Base-by-base conservation (phyloP, 23 red algal genomes). In the Gracilaria caudata region DNA sequence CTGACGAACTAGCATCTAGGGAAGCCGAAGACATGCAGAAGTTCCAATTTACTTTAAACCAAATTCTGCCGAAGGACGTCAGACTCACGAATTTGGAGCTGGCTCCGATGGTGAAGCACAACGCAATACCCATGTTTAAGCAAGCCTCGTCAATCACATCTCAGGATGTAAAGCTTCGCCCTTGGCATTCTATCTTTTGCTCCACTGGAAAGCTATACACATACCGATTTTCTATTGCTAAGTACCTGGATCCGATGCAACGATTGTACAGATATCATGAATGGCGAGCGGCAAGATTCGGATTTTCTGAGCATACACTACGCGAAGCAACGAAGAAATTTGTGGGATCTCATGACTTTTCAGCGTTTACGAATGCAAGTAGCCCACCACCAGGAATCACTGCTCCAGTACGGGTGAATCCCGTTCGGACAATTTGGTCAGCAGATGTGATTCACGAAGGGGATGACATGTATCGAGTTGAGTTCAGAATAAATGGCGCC, bases 281-380 rank as follows among this genome's bases (percentile, higher is more conserved):
- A 29, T 94, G 88, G 74, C 73, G 87, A 26, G 71, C 47, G 32
- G 74, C 73, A 44, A 70, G 23, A 40, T 81, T 74, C 26, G 87
- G 77, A 4, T 91, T 91, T 77, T 81, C 61, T 20, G 85, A 90
- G 56, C 26, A 82, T 13, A 26, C 13, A 2, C 29, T 95, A 26
- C 55, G 78, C 2, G 85, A 68, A 29, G 78, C 86, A 41, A 43
- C 90, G 16, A 58, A n/a, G 14, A 76, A 66, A 61, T 95, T 95
- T 51, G 45, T 94, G 6, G 97, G 97, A 19, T 90, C 88, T n/a
- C 97, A 99, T 81, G 97, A 99, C 58, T 99, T 96, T 94, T 74
- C 87, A n/a, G 86, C 93, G 10, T 99, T 99, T 86, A 84, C 93
- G 36, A 90, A 93, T 33, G 39, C 86, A 34, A 57, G 68, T 40